Conservation (phyloP, 1,139 yeast species). For the Suhomyces coccinellae region DNA sequence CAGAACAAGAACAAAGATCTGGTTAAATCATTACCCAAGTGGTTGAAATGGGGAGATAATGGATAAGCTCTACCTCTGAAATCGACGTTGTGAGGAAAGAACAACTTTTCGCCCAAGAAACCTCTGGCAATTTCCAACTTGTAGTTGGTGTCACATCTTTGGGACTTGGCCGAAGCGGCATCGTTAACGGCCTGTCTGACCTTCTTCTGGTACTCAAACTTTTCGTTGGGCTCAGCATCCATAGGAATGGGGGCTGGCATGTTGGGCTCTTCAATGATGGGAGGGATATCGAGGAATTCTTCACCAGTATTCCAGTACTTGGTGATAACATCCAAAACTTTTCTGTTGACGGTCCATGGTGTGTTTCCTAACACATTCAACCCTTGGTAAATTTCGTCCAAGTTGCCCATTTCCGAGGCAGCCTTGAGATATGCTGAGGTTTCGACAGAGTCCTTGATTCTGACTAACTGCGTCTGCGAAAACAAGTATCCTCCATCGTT, state of each 20-base stretch:
- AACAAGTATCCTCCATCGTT: slow-evolving; percentile 83
- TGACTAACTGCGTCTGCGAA: slow-evolving; percentile 60
- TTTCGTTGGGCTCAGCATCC: slow-evolving; percentile 69
- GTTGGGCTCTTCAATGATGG: slow-evolving; percentile 49
- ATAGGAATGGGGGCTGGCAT: slow-evolving; percentile 67
- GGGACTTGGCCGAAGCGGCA: slow-evolving; percentile 71
- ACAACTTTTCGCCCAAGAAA: slow-evolving; percentile 82
- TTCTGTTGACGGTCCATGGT: slow-evolving; percentile 87
- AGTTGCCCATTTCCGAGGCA: slow-evolving; percentile 68
- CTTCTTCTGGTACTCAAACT: slow-evolving; percentile 65
- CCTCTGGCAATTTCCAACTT: slow-evolving; percentile 95
- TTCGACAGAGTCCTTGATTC: slow-evolving; percentile 87
- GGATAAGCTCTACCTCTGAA: slow-evolving; percentile 98
- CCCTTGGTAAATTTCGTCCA: slow-evolving; percentile 73
- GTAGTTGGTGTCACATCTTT: slow-evolving; percentile 91
- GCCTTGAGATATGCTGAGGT: slow-evolving; percentile 85
- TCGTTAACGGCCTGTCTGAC: slow-evolving; percentile 60
- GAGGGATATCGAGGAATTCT: slow-evolving; percentile 79
- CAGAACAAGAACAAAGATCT: slow-evolving; percentile 84
- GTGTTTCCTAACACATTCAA: slow-evolving; percentile 85
- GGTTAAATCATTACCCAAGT: slow-evolving; percentile 88
- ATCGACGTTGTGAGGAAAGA: slow-evolving; percentile 91
- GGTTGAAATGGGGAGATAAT: slow-evolving; percentile 74
- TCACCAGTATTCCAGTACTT: slow-evolving; percentile 87
- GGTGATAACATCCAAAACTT: slow-evolving; percentile 66